Evolutionary conservation across 2,329 filamentous ascomycete species (phyloP).

Genomic region (Fusarium hostae): DNA sequence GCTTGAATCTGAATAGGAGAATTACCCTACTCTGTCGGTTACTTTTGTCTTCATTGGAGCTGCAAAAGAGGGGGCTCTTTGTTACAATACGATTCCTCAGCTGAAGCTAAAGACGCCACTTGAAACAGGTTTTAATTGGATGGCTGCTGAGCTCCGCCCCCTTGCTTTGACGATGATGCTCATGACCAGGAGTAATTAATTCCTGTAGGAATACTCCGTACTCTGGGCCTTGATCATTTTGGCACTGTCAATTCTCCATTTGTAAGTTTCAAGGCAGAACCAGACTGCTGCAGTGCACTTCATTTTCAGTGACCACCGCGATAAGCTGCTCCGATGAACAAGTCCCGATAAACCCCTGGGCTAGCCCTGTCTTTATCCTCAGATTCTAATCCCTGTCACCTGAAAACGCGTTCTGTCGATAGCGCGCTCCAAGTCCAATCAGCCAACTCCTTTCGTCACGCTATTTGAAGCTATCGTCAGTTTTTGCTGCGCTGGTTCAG

Average conservation of each 20-base stretch:
- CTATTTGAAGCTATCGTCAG: slow-evolving; percentile 21
- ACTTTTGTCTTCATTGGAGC: background rate
- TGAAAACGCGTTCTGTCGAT: background rate
- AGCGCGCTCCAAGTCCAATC: background rate
- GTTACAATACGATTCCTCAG: background rate
- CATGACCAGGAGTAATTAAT: background rate
- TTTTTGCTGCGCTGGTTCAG: slow-evolving; percentile 5
- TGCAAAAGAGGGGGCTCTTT: slow-evolving; percentile 6
- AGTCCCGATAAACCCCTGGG: background rate
- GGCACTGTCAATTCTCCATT: too few relatives aligned
- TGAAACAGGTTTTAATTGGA: slow-evolving; percentile 23
- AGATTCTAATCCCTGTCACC: background rate
- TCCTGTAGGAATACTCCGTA: background rate
- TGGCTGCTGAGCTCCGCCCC: slow-evolving; percentile 1
- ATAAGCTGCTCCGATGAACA: background rate
- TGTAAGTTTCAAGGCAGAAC: rapidly evolving
- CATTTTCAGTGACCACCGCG: too few relatives aligned
- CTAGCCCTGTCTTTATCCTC: background rate
- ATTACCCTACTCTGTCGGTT: background rate
- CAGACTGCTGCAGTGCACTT: background rate
- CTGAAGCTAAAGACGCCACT: slow-evolving; percentile 28
- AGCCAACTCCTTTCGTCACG: background rate
- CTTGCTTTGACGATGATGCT: background rate
- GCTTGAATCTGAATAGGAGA: background rate
- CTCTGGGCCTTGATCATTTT: background rate